Base-by-base conservation (phyloP, 2,329 filamentous ascomycete genomes). In the Mycocentrospora acerina region DNA sequence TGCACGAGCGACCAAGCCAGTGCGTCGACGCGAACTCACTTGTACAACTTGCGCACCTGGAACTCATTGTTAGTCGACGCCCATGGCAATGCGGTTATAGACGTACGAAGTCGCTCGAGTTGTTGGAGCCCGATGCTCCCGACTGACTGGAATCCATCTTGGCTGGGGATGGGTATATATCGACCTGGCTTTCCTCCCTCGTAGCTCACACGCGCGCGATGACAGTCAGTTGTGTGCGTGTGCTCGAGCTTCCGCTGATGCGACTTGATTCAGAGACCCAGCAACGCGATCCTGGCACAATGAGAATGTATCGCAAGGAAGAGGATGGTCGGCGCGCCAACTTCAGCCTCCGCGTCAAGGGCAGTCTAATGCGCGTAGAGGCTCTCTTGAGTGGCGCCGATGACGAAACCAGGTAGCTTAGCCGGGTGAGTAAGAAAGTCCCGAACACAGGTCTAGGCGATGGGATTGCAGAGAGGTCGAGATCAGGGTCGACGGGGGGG, bases 11-110 rank as follows among this genome's bases (percentile, higher is more conserved):
- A 35, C 28, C 17, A 32, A 35, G 31, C 39, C 24, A 11, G 24
- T 31, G 15, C 17, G 26, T 2, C 22, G n/a, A 16, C 16, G 29
- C 16, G 22, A 29, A 50, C 79, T 71, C 83, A 97, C 91, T 95
- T 95, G 79, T 96, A 97, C 53, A 97, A 77, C 74, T 97, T 97
- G 76, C 91, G 90, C 73, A 97, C 90, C 90, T 96, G 57, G 29
- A 56, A 35, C 5, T n/a, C 29, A 38, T 35, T 31, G 49, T 64
- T 46, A 66, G 60, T 37, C 32, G 12, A 37, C 10, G 14, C 13
- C 25, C 19, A 15, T 19, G 2, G 13, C 10, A 15, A 27, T 26
- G 37, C 28, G 16, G 36, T 30, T 46, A 38, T 30, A 22, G 30
- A 86, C 87, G 77, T 76, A 95, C 90, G 79, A 95, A 95, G 75